Evolutionary conservation across 1,284 basidiomycete genomes (phyloP), one percentile per base, ranked within the genome.

Genomic region (Volvariella surrecta): DNA sequence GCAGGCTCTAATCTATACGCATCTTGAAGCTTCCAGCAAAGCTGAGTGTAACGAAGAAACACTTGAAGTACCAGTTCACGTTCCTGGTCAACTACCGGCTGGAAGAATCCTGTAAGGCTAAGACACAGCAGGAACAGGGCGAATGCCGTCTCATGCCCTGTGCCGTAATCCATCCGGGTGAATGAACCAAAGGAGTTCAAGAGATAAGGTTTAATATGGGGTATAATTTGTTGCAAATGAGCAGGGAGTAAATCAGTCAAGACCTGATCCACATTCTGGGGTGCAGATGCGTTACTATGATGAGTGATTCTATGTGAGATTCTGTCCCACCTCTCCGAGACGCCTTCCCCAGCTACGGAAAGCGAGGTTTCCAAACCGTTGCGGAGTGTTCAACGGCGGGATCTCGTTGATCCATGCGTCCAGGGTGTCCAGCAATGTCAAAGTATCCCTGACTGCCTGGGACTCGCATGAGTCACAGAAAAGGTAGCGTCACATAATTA

Each of bases 1-100:
- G 95, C 95, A 2, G 96, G 95, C 62, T 99, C 95, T 4, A 99
- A 78, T 37, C 74, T 79, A 59, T 98, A 99, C 18, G 80, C 76
- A 54, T 91, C 86, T 58, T 99, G 96, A 22, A 97, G 70, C 41
- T 74, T 73, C 78, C 91, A 94, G 49, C 84, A 89, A 19, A 95
- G 69, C 32, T 75, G 71, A 37, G 95, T 66, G 58, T 98, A 99
- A 18, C 86, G 74, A 43, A 76, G 61, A 51, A 89, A 87, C 15
- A 89, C 64, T 15, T 58, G 56, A n/a, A 89, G 58, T 4, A 84
- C 82, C 8, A 88, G 52, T 28, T 74, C 66, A 9, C 80, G 73
- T 56, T 85, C 82, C 50, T 78, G 70, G 2, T 68, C 61, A 3
- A 68, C 66, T n/a, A 52, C 50, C 7, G 77, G 74, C 16, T 71